These are phyloP conservation scores for Mercurialis annua DNA, from an alignment of 345 rosid genomes.

Conservation along the genomic window DNA sequence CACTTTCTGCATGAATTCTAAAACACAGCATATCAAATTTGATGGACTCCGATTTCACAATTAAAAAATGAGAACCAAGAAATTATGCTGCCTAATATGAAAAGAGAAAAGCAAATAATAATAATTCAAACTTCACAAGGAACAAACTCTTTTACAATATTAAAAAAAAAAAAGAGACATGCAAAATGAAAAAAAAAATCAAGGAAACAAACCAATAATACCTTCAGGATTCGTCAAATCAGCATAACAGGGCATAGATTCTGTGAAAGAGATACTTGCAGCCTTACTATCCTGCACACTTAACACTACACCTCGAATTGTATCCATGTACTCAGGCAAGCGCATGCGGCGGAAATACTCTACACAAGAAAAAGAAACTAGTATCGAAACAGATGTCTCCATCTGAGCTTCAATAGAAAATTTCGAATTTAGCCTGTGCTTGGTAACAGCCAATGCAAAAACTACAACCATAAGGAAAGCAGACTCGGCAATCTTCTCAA, in stretches of 20 bases:
- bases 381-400: slow-evolving; percentile 62
- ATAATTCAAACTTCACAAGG: too few relatives aligned
- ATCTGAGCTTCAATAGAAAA: slow-evolving; percentile 52
- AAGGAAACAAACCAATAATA: slow-evolving; percentile 22
- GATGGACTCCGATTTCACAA: too few relatives aligned
- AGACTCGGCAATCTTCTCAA: slow-evolving; percentile 87
- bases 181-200: slow-evolving; percentile 2
- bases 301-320: slow-evolving; percentile 65
- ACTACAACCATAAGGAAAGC: slow-evolving; percentile 88
- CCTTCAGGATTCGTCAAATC: slow-evolving; percentile 72
- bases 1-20: slow-evolving; percentile 41
- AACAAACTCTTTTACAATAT: too few relatives aligned
- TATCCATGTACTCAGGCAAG: slow-evolving; percentile 85
- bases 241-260: slow-evolving; percentile 70
- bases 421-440: slow-evolving; percentile 50
- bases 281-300: slow-evolving; percentile 73
- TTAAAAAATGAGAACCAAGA: background rate
- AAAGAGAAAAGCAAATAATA: too few relatives aligned
- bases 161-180: too few relatives aligned
- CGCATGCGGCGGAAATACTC: slow-evolving; percentile 84
- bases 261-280: slow-evolving; percentile 62
- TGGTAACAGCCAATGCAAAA: slow-evolving; percentile 71
- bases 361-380: slow-evolving; percentile 72
- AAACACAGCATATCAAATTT: slow-evolving; percentile 15
- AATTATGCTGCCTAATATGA: background rate